phyloP scores from a whole-genome alignment of 495 filamentous ascomycete species.

The Lasiosphaeria ovina region DNA sequence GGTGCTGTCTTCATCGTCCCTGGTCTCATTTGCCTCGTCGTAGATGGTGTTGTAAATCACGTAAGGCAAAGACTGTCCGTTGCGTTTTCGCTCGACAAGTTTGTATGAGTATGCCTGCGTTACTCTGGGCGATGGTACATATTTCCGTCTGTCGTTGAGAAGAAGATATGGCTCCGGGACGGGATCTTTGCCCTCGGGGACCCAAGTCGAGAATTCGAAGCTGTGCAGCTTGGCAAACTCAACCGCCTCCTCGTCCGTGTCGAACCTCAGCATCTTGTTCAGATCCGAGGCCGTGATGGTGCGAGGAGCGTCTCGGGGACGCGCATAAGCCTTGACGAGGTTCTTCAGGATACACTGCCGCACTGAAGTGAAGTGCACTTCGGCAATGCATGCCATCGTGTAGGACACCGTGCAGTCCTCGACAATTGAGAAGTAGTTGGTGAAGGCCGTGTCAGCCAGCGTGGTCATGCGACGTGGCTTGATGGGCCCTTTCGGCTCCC shows the following conservation, averaged over 20 bases:
- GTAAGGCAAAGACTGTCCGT: slow-evolving; percentile 36
- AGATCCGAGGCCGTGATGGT: slow-evolving; percentile 72
- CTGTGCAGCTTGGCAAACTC: slow-evolving; percentile 69
- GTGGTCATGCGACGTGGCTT: slow-evolving; percentile 40
- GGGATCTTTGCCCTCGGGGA: slow-evolving; percentile 28
- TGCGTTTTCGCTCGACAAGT: slow-evolving; percentile 51
- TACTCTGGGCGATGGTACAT: slow-evolving; percentile 37
- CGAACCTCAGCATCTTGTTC: slow-evolving; percentile 67
- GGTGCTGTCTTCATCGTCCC: not conserved
- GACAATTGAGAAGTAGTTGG: slow-evolving; percentile 73
- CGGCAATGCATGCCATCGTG: slow-evolving; percentile 89
- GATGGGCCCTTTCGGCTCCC: slow-evolving; percentile 32
- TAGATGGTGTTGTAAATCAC: slow-evolving; percentile 48
- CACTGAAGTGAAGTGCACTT: slow-evolving; percentile 81
- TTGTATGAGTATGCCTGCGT: slow-evolving; percentile 42
- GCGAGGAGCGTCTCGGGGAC: slow-evolving; percentile 63
- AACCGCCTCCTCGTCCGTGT: slow-evolving; percentile 66
- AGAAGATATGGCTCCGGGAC: slow-evolving; percentile 54
- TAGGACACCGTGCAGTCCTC: slow-evolving; percentile 72
- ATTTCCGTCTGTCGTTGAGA: slow-evolving; percentile 32
- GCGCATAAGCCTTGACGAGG: slow-evolving; percentile 59
- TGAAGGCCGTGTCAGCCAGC: slow-evolving; percentile 60
- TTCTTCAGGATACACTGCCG: slow-evolving; percentile 73
- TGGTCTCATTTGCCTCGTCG: slow-evolving; percentile 23
- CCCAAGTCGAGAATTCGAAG: slow-evolving; percentile 52